Base-by-base conservation (phyloP, 1,139 yeast species). In the Pichiaceae sp. region DNA sequence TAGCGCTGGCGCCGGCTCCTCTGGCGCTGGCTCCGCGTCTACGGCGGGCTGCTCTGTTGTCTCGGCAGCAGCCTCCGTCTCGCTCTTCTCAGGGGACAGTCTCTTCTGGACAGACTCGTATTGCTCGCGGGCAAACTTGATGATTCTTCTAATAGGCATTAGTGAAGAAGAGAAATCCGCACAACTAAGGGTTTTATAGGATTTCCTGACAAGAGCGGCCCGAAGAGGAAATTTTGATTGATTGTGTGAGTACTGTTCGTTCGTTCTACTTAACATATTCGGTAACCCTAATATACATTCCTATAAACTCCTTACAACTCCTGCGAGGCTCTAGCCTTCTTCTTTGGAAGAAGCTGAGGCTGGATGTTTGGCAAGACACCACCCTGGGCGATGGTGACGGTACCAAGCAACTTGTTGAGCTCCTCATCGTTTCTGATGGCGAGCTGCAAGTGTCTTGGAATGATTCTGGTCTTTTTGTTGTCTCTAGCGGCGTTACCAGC, bases 401-500 rank as follows among this genome's bases (percentile, higher is more conserved):
- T 83, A 62, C 98, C 97, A 56, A 93, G 85, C 62, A 93, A 74
- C 52, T 86, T 83, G 68, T 91, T 97, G 63, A 93, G 78, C 66
- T 93, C 98, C 64, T 91, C 98, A 67, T 93, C 98, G 49, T 97
- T 97, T 68, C 98, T 84, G 57, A 91, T 91, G 47, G 98, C 98
- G 63, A 93, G 77, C 67, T 91, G 98, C 64, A 93, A 72, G 63
- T 93, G 98, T 67, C 98, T 84, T 52, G 99, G 99, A 30, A 97
- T 89, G 63, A 91, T 91, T 77, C 99, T 85, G 72, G 93, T 87
- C 59, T 91, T 95, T 67, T 91, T 89, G 68, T 91, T 76, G 63
- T 93, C 98, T 67, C 91, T 89, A 47, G 98, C 98, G 25, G 98
- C 98, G 60, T 91, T 89, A 60, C 99, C 98, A 33, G 99, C 98